Evolutionary conservation across 2,329 filamentous ascomycete species (phyloP).

Genomic region (Fusarium longipes): DNA sequence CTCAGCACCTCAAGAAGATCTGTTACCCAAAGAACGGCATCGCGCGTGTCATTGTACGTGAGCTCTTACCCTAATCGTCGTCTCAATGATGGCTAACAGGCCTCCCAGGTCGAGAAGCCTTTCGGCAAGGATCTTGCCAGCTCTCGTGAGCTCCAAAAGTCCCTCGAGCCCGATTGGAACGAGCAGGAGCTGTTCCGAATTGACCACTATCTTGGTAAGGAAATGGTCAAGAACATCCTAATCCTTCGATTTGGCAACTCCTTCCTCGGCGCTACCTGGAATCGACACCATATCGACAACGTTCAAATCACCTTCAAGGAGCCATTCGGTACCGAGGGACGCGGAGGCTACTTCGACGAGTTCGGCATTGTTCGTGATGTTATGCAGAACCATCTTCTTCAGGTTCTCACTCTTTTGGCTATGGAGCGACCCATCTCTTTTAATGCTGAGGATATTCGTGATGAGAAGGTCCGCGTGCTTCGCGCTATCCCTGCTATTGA

Average conservation of each 20-base stretch:
- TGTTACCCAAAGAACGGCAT: slow-evolving; percentile 94
- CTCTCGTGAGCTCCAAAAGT: slow-evolving; percentile 93
- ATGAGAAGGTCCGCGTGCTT: slow-evolving; percentile 97
- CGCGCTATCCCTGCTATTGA: slow-evolving; percentile 94
- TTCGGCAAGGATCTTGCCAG: slow-evolving; percentile 97
- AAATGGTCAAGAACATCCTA: slow-evolving; percentile 99
- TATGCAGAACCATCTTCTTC: slow-evolving; percentile 99
- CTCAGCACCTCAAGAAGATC: slow-evolving; percentile 95
- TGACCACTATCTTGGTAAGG: slow-evolving; percentile 99
- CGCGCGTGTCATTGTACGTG: slow-evolving; percentile 84
- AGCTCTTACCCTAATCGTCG: not conserved
- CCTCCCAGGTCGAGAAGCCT: slow-evolving; percentile 89
- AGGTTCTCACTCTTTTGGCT: slow-evolving; percentile 93
- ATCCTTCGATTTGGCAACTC: slow-evolving; percentile 98
- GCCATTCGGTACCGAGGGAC: slow-evolving; percentile 97
- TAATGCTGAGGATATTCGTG: slow-evolving; percentile 96
- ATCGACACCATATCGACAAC: slow-evolving; percentile 99
- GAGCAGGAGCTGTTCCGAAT: slow-evolving; percentile 99
- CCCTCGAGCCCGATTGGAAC: slow-evolving; percentile 96
- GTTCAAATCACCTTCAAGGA: slow-evolving; percentile 99
- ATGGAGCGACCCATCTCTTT: slow-evolving; percentile 99
- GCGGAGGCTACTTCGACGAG: slow-evolving; percentile 98
- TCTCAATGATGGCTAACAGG: slow-evolving; percentile 34
- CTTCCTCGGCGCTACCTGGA: slow-evolving; percentile 98
- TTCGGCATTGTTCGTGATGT: slow-evolving; percentile 99